Base-by-base conservation (phyloP, 2,329 filamentous ascomycete genomes). In the Aspergillus pseudoterreus region DNA sequence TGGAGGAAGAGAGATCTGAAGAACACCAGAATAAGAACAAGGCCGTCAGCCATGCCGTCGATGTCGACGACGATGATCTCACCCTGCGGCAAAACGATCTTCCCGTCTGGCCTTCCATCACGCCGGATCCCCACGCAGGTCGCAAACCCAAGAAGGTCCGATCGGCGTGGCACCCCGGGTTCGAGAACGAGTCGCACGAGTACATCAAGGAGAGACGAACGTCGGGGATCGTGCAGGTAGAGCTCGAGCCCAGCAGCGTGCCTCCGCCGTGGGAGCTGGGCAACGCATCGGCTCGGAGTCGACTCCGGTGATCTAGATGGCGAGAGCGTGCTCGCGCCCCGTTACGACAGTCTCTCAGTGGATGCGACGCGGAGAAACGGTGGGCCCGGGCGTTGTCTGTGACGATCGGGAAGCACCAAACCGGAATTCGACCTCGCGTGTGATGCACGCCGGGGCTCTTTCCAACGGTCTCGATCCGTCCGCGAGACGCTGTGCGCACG, bases 221-320 rank as follows among this genome's bases (percentile, higher is more conserved):
- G 30, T 49, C 43, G 17, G 41, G 33, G n/a, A 33, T n/a, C 11
- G 19, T 36, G 8, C 32, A 44, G 21, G 11, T 44, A 14, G 41
- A 41, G 19, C 10, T 49, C 9, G 47, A 49, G 43, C 21, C 39
- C 1, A 49, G 39, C 39, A 19, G 15, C 19, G 39, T 42, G 15
- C 39, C 39, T 21, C 39, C 39, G 4, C 39, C 39, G 2, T 42
- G 39, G 39, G 39, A 42, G 6, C 17, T 42, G 39, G 39, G 39
- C 39, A 42, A 42, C 39, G 39, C 39, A 11, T 42, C 39, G 39
- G 39, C 39, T 42, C 39, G 39, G 39, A 42, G 39, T 42, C 39
- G 39, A 42, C 39, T 42, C 6, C 39, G 39, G 39, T 42, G 19
- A 21, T 42, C 39, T 22, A 17, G 39, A 17, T 6, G 14, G 39